A percentile compares a stretch with the other conserved stretches of the same genome.
These are phyloP conservation scores for Cicer yamashitae DNA, from an alignment of 306 rosid species.

Conservation along the genomic window DNA sequence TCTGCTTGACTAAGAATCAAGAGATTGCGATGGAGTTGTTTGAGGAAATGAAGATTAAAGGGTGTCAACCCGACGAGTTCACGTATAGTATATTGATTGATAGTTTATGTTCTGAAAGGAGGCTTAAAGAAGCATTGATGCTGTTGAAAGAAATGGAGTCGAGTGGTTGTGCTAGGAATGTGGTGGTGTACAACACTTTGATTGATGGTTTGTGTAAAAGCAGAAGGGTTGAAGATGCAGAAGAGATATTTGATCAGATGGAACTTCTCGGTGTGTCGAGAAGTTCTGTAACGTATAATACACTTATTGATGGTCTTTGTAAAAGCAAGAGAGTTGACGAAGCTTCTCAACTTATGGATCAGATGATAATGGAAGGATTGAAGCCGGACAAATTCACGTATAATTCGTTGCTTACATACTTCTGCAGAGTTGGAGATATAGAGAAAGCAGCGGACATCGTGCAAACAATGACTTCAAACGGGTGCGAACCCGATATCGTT, in stretches of 20 bases:
- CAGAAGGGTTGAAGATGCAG: conserved; percentile 77
- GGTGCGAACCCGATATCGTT: conserved; percentile 86
- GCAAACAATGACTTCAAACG: conserved; percentile 80
- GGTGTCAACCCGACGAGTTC: conserved; percentile 79
- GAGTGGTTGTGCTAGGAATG: conserved; percentile 80
- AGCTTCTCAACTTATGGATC: conserved; percentile 92
- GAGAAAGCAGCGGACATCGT: conserved; percentile 86
- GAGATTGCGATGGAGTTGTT: conserved; percentile 74
- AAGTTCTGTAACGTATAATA: conserved; percentile 79
- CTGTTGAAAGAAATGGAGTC: conserved; percentile 82
- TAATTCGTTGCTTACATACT: conserved; percentile 79
- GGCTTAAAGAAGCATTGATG: conserved; percentile 63
- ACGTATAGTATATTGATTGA: conserved; percentile 83
- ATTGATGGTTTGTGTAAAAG: conserved; percentile 87
- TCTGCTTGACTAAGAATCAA: conserved; percentile 64
- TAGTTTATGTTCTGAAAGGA: conserved; percentile 68
- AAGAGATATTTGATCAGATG: conserved; percentile 94
- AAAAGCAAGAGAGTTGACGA: conserved; percentile 77
- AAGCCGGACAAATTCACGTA: conserved; percentile 88
- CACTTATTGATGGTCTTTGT: conserved; percentile 86
- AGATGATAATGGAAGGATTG: conserved; percentile 95
- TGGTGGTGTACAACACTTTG: conserved; percentile 76
- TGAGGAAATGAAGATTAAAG: conserved; percentile 83
- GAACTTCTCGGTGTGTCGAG: conserved; percentile 89
- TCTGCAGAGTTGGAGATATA: conserved; percentile 78